Conservation (phyloP, 2,329 filamentous ascomycete species). For the Purpureocillium lavendulum region DNA sequence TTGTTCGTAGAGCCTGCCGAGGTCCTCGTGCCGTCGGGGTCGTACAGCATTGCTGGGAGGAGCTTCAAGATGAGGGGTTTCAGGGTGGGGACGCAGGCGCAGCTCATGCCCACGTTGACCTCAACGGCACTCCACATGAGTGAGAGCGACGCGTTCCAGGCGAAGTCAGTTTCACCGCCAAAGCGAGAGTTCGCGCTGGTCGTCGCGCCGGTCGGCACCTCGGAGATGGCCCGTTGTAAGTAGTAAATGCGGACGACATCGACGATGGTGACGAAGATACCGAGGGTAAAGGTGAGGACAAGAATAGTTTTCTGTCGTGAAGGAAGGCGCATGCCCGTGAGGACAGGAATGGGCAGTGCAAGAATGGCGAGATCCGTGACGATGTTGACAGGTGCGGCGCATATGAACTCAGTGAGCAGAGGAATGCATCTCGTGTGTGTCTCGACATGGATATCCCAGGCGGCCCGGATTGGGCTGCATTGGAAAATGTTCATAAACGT, state of each 20-base stretch:
- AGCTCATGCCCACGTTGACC: constrained; percentile 83
- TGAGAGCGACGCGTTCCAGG: constrained; percentile 72
- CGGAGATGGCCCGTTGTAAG: constrained; percentile 62
- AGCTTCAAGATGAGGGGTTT: constrained; percentile 72
- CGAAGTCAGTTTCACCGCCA: constrained; percentile 44
- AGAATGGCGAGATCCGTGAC: constrained; percentile 84
- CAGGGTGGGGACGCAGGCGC: constrained; percentile 83
- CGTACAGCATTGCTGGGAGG: constrained; percentile 47
- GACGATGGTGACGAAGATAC: constrained; percentile 79
- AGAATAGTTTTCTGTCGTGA: constrained; percentile 81
- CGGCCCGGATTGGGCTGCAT: constrained; percentile 65
- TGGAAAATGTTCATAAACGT: constrained; percentile 85
- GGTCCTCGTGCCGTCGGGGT: constrained; percentile 34
- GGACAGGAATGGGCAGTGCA: constrained; percentile 77
- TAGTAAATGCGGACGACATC: constrained; percentile 89
- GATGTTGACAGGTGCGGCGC: constrained; percentile 83
- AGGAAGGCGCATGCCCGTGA: constrained; percentile 79
- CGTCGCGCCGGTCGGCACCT: constrained; percentile 24
- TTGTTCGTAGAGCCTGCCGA: constrained; percentile 13
- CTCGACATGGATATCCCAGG: constrained; percentile 41
- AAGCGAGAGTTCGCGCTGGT: constrained; percentile 35
- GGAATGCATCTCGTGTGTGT: constrained; percentile 41
- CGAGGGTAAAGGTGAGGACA: constrained; percentile 76
- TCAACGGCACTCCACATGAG: constrained; percentile 94
- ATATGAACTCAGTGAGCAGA: constrained; percentile 54